Percentiles rank a stretch among this genome's conserved stretches.
These are phyloP conservation scores for Ophiostoma novo-ulmi DNA, from an alignment of 2,329 filamentous ascomycete species.

Conservation along the genomic window DNA sequence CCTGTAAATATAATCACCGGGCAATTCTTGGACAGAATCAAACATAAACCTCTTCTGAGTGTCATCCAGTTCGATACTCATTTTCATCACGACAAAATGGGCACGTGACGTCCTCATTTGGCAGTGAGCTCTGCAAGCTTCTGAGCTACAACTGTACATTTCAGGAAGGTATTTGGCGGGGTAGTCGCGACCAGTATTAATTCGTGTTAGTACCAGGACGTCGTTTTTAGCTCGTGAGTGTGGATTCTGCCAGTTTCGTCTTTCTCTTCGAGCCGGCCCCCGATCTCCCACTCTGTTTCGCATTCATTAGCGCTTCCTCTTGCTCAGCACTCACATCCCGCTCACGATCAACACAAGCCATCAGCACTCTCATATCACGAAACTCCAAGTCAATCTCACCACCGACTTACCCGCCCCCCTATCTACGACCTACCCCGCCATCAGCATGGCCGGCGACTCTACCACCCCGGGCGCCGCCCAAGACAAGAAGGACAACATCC, in stretches of 20 bases:
- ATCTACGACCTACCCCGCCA: conserved; percentile 1
- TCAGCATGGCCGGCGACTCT: conserved; percentile 18
- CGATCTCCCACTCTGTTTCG: not conserved
- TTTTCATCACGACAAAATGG: not conserved
- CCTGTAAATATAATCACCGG: not conserved
- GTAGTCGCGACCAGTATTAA: not conserved
- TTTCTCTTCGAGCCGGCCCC: not conserved
- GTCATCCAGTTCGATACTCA: not conserved
- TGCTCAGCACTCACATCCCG: not conserved
- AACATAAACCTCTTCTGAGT: not conserved
- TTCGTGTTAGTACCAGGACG: not conserved
- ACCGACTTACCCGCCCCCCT: not conserved
- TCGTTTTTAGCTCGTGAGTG: conserved; percentile 3
- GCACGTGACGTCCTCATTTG: conserved; percentile 1
- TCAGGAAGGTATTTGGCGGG: conserved; percentile 1
- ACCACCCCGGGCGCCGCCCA: conserved; percentile 3
- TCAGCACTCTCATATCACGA: not conserved
- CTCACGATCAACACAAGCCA: not conserved
- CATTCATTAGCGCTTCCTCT: not conserved
- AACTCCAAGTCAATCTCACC: not conserved
- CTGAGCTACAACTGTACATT: not conserved
- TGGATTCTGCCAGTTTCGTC: conserved; percentile 9
- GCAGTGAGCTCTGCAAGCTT: not conserved
- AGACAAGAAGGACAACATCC: not conserved
- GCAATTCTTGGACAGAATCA: not conserved